A percentile compares a stretch with the other conserved stretches of the same genome.
phyloP scores from a whole-genome alignment of 352 stramenopile genomes.

The Phytophthora kernoviae region DNA sequence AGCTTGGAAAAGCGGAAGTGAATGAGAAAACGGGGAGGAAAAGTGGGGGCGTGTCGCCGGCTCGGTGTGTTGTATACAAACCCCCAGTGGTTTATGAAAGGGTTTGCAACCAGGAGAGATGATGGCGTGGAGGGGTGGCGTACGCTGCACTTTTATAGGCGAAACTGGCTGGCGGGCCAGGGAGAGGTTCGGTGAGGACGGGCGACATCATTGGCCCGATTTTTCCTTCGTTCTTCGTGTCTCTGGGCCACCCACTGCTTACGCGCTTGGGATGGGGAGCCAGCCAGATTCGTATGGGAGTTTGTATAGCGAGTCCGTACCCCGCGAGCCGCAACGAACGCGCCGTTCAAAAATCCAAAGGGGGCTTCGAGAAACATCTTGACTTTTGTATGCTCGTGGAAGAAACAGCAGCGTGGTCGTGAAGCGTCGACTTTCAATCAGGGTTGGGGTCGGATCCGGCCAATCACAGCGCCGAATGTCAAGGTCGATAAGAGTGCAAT shows the following conservation, averaged over 20 bases:
- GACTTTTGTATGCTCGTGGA: constrained; percentile 24
- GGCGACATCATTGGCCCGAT: constrained; percentile 26
- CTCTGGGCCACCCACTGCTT: constrained; percentile 30
- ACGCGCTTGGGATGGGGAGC: not conserved
- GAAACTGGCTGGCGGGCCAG: too few relatives aligned
- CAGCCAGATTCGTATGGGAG: constrained; percentile 6
- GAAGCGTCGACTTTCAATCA: not conserved
- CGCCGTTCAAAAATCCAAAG: constrained; percentile 36
- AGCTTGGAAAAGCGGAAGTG: constrained; percentile 46
- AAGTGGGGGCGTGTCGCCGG: constrained; percentile 7
- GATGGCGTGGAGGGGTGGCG: constrained; percentile 3
- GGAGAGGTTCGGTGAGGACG: constrained; percentile 9
- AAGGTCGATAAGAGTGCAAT: not conserved
- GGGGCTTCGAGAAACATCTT: constrained; percentile 12
- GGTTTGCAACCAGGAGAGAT: constrained; percentile 40
- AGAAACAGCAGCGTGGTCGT: constrained; percentile 10
- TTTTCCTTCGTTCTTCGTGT: constrained; percentile 30
- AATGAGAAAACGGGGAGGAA: constrained; percentile 9
- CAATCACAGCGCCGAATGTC: constrained; percentile 2
- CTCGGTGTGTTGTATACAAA: constrained; percentile 35
- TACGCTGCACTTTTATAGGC: constrained; percentile 4
- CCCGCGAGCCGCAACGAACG: constrained; percentile 7
- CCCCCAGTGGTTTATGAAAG: constrained; percentile 31
- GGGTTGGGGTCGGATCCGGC: not conserved
- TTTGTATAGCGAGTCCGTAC: constrained; percentile 27